Base-by-base conservation (phyloP, 228 moss, liverwort and hornwort species). In the Sphagnum fallax region DNA sequence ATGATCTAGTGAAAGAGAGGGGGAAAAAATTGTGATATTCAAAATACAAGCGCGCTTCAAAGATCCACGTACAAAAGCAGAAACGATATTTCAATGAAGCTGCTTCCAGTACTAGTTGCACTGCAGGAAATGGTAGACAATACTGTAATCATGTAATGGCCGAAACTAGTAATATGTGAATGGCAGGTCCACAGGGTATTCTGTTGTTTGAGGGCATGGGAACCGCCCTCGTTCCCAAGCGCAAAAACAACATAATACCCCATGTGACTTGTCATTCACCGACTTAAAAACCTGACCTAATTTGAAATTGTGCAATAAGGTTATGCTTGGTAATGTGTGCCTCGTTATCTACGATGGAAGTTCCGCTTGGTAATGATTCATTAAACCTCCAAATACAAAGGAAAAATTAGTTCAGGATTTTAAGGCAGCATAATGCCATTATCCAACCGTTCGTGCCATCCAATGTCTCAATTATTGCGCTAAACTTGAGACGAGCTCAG, bases 1-100 rank as follows among this genome's bases (percentile, higher is more conserved):
- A 80, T 63, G 9, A 80, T 80, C 60, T 80, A 50, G 51, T 49
- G 52, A 52, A 12, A 55, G 12, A 55, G 9, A 55, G 55, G 55
- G 9, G 12, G 4, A 55, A 55, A 32, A 49, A 65, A 49, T 13
- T 65, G 65, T 13, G 16, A 51, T 14, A 65, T 65, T 9, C 65
- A 49, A 32, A 32, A 32, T 8, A 65, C 15, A 49, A 65, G 65
- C 65, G 65, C 18, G 50, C 52, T 67, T 6, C 9, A 13, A 4
- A 18, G 52, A 16, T 67, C 67, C 52, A 51, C 52, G 52, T 51
- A 18, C 67, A 51, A 49, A 51, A 51, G 50, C 65, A 67, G 52
- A 8, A 8, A 55, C 12, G 55, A 55, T 8, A 55, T 55, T 55
- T 55, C 9, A 55, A 55, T 8, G 9, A 12, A 55, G 2, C 55